Percentiles rank a stretch among this genome's conserved stretches.
These are phyloP conservation scores for Botrytis byssoidea DNA, from an alignment of 2,329 filamentous ascomycete species.

Conservation along the genomic window DNA sequence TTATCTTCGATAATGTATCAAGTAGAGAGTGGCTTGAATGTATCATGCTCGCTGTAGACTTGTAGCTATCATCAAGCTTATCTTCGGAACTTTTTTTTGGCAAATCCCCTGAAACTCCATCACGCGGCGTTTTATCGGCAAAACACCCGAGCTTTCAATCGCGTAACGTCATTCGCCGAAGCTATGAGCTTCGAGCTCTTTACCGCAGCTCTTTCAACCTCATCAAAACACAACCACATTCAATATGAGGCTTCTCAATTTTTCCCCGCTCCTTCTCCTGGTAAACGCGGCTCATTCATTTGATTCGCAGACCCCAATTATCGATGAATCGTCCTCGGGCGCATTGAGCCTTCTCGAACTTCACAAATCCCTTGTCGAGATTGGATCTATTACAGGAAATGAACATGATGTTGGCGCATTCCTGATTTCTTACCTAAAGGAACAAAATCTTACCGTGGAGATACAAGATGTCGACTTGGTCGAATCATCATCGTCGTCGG, in stretches of 20 bases:
- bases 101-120: background rate
- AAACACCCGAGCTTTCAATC: background rate
- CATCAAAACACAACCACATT: background rate
- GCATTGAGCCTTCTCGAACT: conserved; percentile 50
- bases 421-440: conserved; percentile 55
- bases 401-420: conserved; percentile 59
- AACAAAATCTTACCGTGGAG: conserved; percentile 60
- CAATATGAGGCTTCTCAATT: conserved; percentile 30
- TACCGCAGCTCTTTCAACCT: conserved; percentile 1
- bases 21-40: background rate
- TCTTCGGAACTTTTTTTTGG: background rate
- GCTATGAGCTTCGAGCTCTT: background rate
- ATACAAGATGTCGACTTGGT: conserved; percentile 47
- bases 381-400: conserved; percentile 60
- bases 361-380: conserved; percentile 61
- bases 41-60: background rate
- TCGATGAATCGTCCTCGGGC: conserved; percentile 16
- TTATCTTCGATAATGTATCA: background rate
- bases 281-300: conserved; percentile 24
- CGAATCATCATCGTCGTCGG: conserved; percentile 24
- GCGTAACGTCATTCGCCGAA: conserved; percentile 8
- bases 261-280: conserved; percentile 25
- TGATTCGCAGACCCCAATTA: conserved; percentile 27
- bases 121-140: conserved; percentile 1
- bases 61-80: background rate